Evolutionary conservation across 345 rosid genomes (phyloP).

Genomic region (Ceriops decandra): DNA sequence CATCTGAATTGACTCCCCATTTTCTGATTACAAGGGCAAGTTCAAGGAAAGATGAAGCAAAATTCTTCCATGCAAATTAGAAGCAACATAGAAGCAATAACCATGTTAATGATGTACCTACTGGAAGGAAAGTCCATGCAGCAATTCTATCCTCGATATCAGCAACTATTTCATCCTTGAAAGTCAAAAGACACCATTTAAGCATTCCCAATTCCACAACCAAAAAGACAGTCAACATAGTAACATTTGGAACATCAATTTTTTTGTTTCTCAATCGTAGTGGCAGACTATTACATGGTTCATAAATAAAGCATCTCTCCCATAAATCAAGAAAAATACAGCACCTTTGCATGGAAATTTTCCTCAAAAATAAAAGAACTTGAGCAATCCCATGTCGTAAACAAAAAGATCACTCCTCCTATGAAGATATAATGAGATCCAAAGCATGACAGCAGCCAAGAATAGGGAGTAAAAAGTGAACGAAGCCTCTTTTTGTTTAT

Average conservation of each 20-base stretch:
- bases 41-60: constrained; percentile 16
- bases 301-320: not conserved
- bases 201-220: constrained; percentile 18
- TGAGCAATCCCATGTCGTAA: not conserved
- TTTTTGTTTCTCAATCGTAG: not conserved
- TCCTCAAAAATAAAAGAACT: not conserved
- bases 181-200: constrained; percentile 15
- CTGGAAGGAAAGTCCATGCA: constrained; percentile 92
- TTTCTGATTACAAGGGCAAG: constrained; percentile 48
- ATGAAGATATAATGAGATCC: not conserved
- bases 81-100: constrained; percentile 3
- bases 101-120: constrained; percentile 37
- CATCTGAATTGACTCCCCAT: constrained; percentile 83
- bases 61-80: not conserved
- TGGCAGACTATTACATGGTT: not conserved
- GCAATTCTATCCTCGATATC: constrained; percentile 69
- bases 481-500: not conserved
- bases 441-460: not conserved
- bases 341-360: not conserved
- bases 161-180: constrained; percentile 81
- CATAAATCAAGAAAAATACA: not conserved
- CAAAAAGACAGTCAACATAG: constrained; percentile 5
- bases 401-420: not conserved
- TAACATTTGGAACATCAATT: not conserved
- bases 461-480: not conserved